These are phyloP conservation scores for Coemansia sp. DNA, from an alignment of 192 early-diverging fungal genomes.

Conservation along the genomic window DNA sequence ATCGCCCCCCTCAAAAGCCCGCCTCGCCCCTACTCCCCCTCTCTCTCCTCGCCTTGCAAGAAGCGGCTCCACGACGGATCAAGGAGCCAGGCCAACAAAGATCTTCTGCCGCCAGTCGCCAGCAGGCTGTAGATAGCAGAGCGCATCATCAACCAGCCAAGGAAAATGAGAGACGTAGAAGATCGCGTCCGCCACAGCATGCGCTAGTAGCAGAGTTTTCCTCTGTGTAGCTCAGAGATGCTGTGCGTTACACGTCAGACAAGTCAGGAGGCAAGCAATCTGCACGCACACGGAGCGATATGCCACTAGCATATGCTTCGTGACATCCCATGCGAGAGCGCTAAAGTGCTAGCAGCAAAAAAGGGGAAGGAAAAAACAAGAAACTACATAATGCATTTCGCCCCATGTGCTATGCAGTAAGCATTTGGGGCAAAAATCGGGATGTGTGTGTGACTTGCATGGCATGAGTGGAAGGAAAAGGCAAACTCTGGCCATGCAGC, in stretches of 20 bases:
- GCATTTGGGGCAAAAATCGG: neutral
- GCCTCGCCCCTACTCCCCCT: neutral
- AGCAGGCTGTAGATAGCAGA: no score
- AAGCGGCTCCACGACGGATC: neutral
- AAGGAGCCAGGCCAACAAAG: no score
- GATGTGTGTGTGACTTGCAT: neutral
- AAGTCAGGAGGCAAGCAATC: neutral
- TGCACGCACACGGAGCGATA: neutral
- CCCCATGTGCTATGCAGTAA: slow-evolving; percentile 3
- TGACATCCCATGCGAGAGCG: neutral
- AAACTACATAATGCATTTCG: neutral
- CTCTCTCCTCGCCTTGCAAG: neutral
- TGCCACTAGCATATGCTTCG: neutral
- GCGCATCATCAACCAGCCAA: no score
- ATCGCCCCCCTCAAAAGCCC: slow-evolving; percentile 1
- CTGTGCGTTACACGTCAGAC: neutral
- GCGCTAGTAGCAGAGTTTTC: neutral
- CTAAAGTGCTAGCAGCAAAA: neutral
- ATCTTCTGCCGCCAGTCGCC: no score
- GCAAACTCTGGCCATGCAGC: neutral
- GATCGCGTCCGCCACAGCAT: neutral
- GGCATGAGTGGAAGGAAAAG: neutral
- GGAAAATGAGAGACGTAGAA: no score
- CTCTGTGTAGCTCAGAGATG: neutral
- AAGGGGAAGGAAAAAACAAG: slow-evolving; percentile 1